Evolutionary conservation across 2,329 filamentous ascomycete species (phyloP).

Genomic region (Dendrostoma leiphaemia): DNA sequence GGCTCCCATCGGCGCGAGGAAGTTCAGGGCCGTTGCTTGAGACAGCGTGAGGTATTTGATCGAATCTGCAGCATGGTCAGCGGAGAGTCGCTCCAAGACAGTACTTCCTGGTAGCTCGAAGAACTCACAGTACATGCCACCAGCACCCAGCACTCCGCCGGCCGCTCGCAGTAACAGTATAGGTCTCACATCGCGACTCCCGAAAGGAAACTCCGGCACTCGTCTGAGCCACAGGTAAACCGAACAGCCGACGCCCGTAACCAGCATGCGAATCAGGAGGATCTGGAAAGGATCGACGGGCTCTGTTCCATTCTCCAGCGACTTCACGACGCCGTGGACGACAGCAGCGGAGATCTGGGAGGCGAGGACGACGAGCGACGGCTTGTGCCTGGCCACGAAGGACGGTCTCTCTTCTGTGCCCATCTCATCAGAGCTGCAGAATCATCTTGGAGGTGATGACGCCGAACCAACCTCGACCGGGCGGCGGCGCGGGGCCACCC

Average conservation of each 20-base stretch:
- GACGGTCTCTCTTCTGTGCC: slow-evolving; percentile 1
- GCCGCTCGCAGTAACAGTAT: slow-evolving; percentile 68
- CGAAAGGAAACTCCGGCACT: slow-evolving; percentile 69
- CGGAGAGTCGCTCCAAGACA: not conserved
- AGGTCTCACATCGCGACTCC: slow-evolving; percentile 61
- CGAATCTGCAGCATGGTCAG: slow-evolving; percentile 58
- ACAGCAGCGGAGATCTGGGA: slow-evolving; percentile 13
- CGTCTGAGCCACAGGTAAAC: slow-evolving; percentile 71
- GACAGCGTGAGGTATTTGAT: slow-evolving; percentile 77
- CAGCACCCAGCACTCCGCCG: slow-evolving; percentile 72
- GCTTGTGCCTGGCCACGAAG: slow-evolving; percentile 10
- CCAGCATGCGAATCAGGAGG: slow-evolving; percentile 74
- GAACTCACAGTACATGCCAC: slow-evolving; percentile 49
- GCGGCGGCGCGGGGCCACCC: not conserved
- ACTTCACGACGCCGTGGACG: slow-evolving; percentile 12
- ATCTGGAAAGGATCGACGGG: slow-evolving; percentile 33
- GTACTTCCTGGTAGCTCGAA: not conserved
- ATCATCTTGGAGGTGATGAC: too few relatives aligned
- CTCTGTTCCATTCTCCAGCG: slow-evolving; percentile 6
- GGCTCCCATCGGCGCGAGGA: slow-evolving; percentile 75
- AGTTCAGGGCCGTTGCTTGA: slow-evolving; percentile 87
- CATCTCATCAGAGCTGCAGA: too few relatives aligned
- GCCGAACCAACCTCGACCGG: too few relatives aligned
- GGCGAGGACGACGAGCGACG: slow-evolving; percentile 12
- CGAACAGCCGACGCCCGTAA: slow-evolving; percentile 66